These are phyloP conservation scores for Saprolegnia diclina DNA, from an alignment of 352 stramenopile species.

Conservation along the genomic window DNA sequence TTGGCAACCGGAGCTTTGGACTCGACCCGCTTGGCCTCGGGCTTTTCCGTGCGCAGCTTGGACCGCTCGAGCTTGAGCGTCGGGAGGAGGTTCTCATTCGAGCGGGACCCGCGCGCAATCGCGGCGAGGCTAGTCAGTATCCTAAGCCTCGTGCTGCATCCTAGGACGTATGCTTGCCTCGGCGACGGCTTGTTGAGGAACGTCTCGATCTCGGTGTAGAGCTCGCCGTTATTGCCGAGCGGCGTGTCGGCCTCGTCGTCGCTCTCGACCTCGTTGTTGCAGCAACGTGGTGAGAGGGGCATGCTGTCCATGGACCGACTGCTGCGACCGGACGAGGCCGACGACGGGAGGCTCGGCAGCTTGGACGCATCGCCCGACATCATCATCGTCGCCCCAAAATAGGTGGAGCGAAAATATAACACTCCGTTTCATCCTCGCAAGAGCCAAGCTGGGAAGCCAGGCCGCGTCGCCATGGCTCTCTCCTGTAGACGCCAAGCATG, in stretches of 20 bases:
- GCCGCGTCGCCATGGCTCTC: no score
- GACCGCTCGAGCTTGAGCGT: conserved; percentile 33
- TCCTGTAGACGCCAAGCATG: no score
- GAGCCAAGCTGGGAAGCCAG: no score
- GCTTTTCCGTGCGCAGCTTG: conserved; percentile 21
- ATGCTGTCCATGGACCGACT: neutral
- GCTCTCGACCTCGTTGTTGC: conserved; percentile 2
- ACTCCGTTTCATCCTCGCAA: no score
- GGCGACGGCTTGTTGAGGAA: conserved; percentile 70
- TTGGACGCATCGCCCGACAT: neutral
- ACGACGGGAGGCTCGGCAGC: conserved; percentile 14
- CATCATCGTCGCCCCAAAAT: conserved; percentile 11
- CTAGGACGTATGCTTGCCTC: conserved; percentile 24
- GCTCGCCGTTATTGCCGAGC: conserved; percentile 23
- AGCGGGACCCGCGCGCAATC: conserved; percentile 25
- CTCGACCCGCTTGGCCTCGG: conserved; percentile 30
- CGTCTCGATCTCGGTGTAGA: conserved; percentile 70
- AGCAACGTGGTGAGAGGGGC: neutral
- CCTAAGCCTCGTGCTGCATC: conserved; percentile 28
- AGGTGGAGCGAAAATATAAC: neutral
- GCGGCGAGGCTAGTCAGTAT: conserved; percentile 31
- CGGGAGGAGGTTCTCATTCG: conserved; percentile 37
- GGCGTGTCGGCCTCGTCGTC: neutral
- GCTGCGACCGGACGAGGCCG: neutral
- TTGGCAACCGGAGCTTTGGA: conserved; percentile 26